A percentile compares a stretch with the other conserved stretches of the same genome.
phyloP scores from a whole-genome alignment of 306 rosid genomes.

The Cucumis sativus region DNA sequence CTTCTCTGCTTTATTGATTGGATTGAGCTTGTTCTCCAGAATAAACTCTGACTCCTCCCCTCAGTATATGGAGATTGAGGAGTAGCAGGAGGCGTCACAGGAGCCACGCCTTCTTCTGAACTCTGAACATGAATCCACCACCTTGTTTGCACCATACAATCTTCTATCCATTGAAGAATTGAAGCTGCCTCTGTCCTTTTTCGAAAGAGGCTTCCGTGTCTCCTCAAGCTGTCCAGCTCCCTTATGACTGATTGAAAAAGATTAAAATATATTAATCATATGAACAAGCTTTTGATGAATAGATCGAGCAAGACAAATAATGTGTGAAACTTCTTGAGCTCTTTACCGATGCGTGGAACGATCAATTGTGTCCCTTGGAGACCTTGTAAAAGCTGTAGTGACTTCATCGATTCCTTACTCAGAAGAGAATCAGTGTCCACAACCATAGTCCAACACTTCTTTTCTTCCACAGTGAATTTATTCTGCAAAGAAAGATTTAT shows the following conservation, averaged over 20 bases:
- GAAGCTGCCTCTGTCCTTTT: constrained; percentile 47
- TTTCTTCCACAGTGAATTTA: constrained; percentile 19
- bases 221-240: constrained; percentile 53
- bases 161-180: constrained; percentile 68
- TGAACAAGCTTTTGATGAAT: neutral
- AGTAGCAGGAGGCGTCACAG: constrained; percentile 49
- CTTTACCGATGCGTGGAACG: constrained; percentile 64
- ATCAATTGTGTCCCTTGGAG: constrained; percentile 59
- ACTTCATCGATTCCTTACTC: constrained; percentile 70
- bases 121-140: constrained; percentile 83
- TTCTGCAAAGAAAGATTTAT: constrained; percentile 28
- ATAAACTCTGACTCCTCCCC: constrained; percentile 10
- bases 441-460: constrained; percentile 57
- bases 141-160: constrained; percentile 41
- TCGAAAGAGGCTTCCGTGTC: constrained; percentile 34
- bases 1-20: constrained; percentile 11
- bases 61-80: constrained; percentile 27
- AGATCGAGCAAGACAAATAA: neutral
- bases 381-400: constrained; percentile 70
- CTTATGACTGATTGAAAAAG: constrained; percentile 36
- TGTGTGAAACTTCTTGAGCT: neutral
- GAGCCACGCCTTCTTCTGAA: constrained; percentile 41
- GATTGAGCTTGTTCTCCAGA: constrained; percentile 10
- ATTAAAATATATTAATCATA: neutral
- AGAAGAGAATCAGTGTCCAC: constrained; percentile 62